Percentiles rank a stretch among this genome's conserved stretches.
Conservation (phyloP, 2,329 filamentous ascomycete genomes). For the Arthroderma sp. region DNA sequence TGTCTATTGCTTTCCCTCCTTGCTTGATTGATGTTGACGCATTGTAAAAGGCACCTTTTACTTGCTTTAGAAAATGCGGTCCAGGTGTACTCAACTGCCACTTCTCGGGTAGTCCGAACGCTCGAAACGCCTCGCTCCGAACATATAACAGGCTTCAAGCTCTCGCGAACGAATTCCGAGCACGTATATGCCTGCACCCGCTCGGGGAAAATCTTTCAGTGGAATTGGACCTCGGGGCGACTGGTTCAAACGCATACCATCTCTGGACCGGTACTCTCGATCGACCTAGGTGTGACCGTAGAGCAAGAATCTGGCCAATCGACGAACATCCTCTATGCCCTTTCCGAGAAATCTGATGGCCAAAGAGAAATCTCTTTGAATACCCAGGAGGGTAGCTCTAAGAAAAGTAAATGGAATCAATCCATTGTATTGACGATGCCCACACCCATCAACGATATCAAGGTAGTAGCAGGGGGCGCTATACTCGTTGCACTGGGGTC, state of each 20-base stretch:
- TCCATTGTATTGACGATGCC: conserved; percentile 19
- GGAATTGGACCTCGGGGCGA: conserved; percentile 44
- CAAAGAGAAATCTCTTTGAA: conserved; percentile 24
- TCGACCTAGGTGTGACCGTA: conserved; percentile 12
- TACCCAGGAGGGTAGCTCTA: not conserved
- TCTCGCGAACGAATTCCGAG: conserved; percentile 39
- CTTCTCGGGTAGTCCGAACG: conserved; percentile 65
- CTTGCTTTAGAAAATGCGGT: conserved; percentile 61
- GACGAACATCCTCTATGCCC: conserved; percentile 22
- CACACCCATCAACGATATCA: conserved; percentile 19
- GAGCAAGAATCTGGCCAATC: too few species aligned
- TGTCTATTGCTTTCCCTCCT: not conserved
- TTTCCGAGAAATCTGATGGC: conserved; percentile 23
- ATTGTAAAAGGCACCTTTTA: conserved; percentile 50
- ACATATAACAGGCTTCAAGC: conserved; percentile 38
- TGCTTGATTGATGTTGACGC: not conserved
- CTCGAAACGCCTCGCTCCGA: conserved; percentile 44
- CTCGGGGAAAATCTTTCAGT: conserved; percentile 39
- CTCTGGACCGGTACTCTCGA: conserved; percentile 22
- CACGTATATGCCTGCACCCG: conserved; percentile 42
- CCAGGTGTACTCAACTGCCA: conserved; percentile 66
- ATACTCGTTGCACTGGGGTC: conserved; percentile 27
- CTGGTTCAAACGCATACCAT: conserved; percentile 33
- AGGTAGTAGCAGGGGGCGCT: conserved; percentile 19
- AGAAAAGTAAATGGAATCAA: conserved; percentile 14